Base-by-base conservation (phyloP, 805 yeast genomes). In the Metschnikowia similis region DNA sequence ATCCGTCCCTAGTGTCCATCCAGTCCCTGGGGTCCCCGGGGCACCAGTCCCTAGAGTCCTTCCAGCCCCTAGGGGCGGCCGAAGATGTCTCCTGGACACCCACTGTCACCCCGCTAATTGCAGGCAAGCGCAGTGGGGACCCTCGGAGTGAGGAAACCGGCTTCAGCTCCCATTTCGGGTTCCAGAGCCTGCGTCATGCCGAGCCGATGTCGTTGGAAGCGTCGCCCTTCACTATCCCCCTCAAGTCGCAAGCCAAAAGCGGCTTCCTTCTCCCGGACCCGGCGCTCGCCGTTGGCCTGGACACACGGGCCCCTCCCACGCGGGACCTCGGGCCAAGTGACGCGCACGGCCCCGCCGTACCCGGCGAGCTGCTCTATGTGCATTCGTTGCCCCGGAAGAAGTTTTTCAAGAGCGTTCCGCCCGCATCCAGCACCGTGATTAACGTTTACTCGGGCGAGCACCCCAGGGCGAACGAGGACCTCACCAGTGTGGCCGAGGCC, bases 261-360 rank as follows among this genome's bases (percentile, higher is more conserved):
- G 60, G 54, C 27, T 73, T 73, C 45, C 51, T 57, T 26, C 59
- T 73, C 41, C 77, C 77, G 0, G 78, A 71, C 51, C 75, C 77
- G 4, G 77, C 76, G 7, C 42, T 54, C 35, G 11, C 49, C 1
- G 38, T 45, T 13, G 26, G 44, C 28, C 36, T 28, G 9, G 30
- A 35, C 32, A 3, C 14, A 6, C 9, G 27, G 6, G 34, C 14
- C 32, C 4, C 27, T 4, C 28, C 28, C 5, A 39, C 17, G 9
- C 26, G 42, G 10, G 42, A 39, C 8, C 42, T 28, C 5, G 32
- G 8, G 32, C 39, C 13, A 10, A 21, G 11, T 11, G n/a, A 21
- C 16, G 40, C 16, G 8, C 41, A 6, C 17, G 16, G 14, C 21
- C 9, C 3, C 17, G 14, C n/a, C 10, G 21, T 39, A 10, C 31